Evolutionary conservation across 345 rosid genomes (phyloP).

Genomic region (Iberis pinnata): DNA sequence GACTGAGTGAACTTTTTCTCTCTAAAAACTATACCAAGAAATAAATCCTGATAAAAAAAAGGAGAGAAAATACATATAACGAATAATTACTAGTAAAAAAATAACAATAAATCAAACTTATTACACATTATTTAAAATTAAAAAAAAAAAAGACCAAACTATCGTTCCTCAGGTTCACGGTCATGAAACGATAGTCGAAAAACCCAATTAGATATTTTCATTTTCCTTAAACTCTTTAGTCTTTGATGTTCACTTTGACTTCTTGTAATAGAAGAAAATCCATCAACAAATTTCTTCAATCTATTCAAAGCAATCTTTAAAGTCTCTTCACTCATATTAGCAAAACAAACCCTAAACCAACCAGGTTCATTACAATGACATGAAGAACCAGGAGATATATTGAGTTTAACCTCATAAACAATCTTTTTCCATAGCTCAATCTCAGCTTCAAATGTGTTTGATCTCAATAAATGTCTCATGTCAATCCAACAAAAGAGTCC

Average conservation of each 20-base stretch:
- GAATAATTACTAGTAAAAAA: too few species aligned
- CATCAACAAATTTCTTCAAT: conserved; percentile 43
- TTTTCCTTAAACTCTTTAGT: conserved; percentile 32
- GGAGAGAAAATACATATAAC: too few species aligned
- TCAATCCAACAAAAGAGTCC: conserved; percentile 75
- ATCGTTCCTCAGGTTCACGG: conserved; percentile 46
- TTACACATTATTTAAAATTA: too few species aligned
- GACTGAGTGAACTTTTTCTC: too few species aligned
- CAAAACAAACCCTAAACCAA: too few species aligned
- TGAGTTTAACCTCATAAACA: conserved; percentile 50
- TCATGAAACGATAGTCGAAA: conserved; percentile 55
- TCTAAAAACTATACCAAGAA: too few species aligned
- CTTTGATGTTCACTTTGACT: conserved; percentile 12
- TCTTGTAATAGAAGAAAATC: too few species aligned
- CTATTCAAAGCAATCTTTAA: conserved; percentile 46
- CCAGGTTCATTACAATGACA: conserved; percentile 65
- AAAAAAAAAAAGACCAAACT: conserved; percentile 5
- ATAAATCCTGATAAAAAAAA: too few species aligned
- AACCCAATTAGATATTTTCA: conserved; percentile 46
- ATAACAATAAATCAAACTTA: too few species aligned
- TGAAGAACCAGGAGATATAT: conserved; percentile 61
- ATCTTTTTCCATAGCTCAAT: conserved; percentile 67
- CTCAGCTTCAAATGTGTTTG: conserved; percentile 58
- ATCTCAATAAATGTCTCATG: conserved; percentile 56
- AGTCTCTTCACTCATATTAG: too few species aligned